Base-by-base conservation (phyloP, 106 monocot species). In the Allium cepa region DNA sequence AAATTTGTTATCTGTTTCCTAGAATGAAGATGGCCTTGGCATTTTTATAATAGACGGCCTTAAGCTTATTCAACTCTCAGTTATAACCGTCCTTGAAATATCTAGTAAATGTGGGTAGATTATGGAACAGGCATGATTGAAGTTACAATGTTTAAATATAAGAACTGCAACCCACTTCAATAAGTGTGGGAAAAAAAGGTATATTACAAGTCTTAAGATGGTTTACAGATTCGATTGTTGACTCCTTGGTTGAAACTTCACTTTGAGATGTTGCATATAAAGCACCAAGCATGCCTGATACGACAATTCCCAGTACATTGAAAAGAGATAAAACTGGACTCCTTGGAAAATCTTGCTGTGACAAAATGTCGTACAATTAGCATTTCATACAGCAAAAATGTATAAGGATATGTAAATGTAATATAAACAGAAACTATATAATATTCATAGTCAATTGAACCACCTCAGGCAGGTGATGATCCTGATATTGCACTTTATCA, bases 211-310 rank as follows among this genome's bases (percentile, higher is more conserved):
- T 55, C 15, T 8, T 4, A 49, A 80, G 75, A 64, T 68, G 9
- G 60, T 68, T 78, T 80, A 96, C 95, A 75, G 83, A 80, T 66
- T 80, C 75, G 17, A 96, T 71, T 46, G 67, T 78, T 36, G 88
- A 83, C 77, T 91, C 74, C 60, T 82, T 48, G 59, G 72, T 83
- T 64, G 74, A 50, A 62, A 86, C 88, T 62, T 91, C 88, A 66
- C 76, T 77, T 67, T 67, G 69, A 74, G 95, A 88, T 57, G 50
- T 71, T 59, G 85, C 79, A 80, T 83, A 91, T 71, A 96, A 71
- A 58, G 85, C 85, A 80, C 79, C 91, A 48, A 96, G 83, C 70
- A 91, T 81, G 68, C 91, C 91, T 51, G 85, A 81, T 4, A 77
- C 85, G 76, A 84, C 49, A 76, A 96, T 78, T 69, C 85, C 91